Base-by-base conservation (phyloP, 2,329 filamentous ascomycete species). In the Nothopassalora personata region DNA sequence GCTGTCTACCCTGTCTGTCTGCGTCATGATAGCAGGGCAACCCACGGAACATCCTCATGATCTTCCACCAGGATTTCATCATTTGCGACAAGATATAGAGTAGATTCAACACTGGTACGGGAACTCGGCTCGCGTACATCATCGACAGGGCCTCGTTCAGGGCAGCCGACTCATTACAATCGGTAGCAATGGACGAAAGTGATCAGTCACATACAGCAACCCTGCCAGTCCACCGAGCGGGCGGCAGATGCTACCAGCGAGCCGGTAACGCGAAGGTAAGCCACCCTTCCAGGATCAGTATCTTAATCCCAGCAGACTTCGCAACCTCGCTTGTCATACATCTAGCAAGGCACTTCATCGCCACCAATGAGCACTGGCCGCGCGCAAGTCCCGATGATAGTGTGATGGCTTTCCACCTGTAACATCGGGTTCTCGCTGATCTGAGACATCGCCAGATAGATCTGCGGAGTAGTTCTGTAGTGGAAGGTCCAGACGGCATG, bases 271-370 rank as follows among this genome's bases (percentile, higher is more conserved):
- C 39, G 39, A 43, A 27, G 28, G 11, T n/a, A 53, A 34, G 19
- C 45, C 23, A 23, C 23, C 1, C 23, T 23, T 23, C 23, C 23
- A 23, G 23, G 23, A 23, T 23, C 23, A 23, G 3, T 57, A 56
- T 56, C 53, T 23, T 23, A 3, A 27, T 45, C 36, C 43, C 43
- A 34, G 34, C 53, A 54, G 53, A 47, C 33, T 34, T 47, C 43
- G 54, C 58, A 58, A 36, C 49, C 36, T 53, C 49, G 56, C 47
- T 60, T 46, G 59, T 61, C 30, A 52, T 53, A 61, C 58, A 52
- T 47, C 54, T 49, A 49, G 39, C 39, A 43, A 43, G 39, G 39
- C 39, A n/a, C 36, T 15, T 2, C 4, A 43, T 43, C 15, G 36
- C 36, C 36, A n/a, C 10, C 39, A 18, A 18, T 43, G 39, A 43